Base-by-base conservation (phyloP, 192 early-diverging fungal genomes). In the Pilaira anomala region DNA sequence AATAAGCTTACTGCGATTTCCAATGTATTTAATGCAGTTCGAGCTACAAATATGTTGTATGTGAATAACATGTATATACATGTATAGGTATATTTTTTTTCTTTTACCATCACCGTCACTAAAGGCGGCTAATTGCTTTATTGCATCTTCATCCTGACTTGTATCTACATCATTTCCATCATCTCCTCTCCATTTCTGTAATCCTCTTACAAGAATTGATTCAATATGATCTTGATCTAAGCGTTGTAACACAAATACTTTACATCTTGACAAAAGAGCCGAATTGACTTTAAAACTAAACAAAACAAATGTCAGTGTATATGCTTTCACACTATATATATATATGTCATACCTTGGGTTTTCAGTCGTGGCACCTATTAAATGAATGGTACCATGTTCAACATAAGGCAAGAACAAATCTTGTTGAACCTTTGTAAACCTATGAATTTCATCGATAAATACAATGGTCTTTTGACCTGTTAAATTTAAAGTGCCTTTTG, bases 381-480 rank as follows among this genome's bases (percentile, higher is more conserved):
- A 68, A 8, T 81, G 78, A 26, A 91, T 78, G 21, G 83, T 80
- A 18, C 90, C 90, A 25, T 82, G 79, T 76, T 95, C 93, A 7
- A 95, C 77, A 67, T 78, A 76, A 0, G 89, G 90, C 25, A 95
- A 72, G 56, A 95, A 91, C 3, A 93, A 67, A 62, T 95, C 93
- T 58, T 95, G 93, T 66, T 95, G 93, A 11, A 85, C 79, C 70
- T 92, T 93, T 21, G 85, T 94, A 69, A 95, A 95, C 19, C 93
- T 81, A 75, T 95, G 93, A 22, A 95, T 91, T 56, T 93, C 93
- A 71, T 95, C 93, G 24, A 95, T 54, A 73, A 95, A 93, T 13
- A 95, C 63, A 48, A 95, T 86, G 0, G 88, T 85, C 21, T 81
- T 77, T 59, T 76, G 82, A 3, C 81, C 79, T 0, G 82, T 79